phyloP scores from a whole-genome alignment of 1,284 basidiomycete species.

The Trichosporon sp. region DNA sequence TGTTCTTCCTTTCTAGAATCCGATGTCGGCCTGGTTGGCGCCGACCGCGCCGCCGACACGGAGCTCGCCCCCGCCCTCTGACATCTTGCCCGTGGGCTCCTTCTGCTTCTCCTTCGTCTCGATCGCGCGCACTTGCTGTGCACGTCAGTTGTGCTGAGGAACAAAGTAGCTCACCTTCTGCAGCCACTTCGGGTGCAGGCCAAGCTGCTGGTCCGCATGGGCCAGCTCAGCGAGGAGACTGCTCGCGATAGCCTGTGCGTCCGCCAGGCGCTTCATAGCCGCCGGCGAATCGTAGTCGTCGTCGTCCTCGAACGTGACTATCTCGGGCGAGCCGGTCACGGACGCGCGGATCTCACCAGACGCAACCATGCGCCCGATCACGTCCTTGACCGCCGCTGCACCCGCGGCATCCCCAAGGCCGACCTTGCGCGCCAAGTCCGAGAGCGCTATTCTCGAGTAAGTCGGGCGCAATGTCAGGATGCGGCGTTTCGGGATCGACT shows the following conservation, averaged over 20 bases:
- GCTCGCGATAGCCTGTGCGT: slow-evolving; percentile 30
- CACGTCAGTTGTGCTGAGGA: neutral
- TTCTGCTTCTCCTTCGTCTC: slow-evolving; percentile 26
- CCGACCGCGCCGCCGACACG: slow-evolving; percentile 26
- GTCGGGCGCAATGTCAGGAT: slow-evolving; percentile 42
- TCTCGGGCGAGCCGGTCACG: slow-evolving; percentile 28
- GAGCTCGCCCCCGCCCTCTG: slow-evolving; percentile 3
- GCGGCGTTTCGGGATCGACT: slow-evolving; percentile 40
- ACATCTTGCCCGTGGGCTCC: slow-evolving; percentile 16
- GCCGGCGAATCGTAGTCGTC: slow-evolving; percentile 31
- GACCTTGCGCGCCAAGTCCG: slow-evolving; percentile 38
- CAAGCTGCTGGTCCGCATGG: slow-evolving; percentile 34
- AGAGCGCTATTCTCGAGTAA: slow-evolving; percentile 43
- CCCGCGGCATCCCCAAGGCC: slow-evolving; percentile 23
- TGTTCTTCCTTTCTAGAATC: slow-evolving; percentile 26
- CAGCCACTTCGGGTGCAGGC: slow-evolving; percentile 42
- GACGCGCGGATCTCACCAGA: slow-evolving; percentile 34
- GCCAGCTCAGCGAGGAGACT: slow-evolving; percentile 39
- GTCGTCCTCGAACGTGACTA: slow-evolving; percentile 44
- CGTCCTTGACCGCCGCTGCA: slow-evolving; percentile 23
- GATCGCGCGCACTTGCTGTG: slow-evolving; percentile 24
- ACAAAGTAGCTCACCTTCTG: slow-evolving; percentile 38
- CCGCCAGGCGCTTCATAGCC: slow-evolving; percentile 31
- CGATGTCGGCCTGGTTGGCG: slow-evolving; percentile 31
- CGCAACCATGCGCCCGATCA: slow-evolving; percentile 43